phyloP scores from a whole-genome alignment of 2,329 filamentous ascomycete species.

The Beauveria varroae region DNA sequence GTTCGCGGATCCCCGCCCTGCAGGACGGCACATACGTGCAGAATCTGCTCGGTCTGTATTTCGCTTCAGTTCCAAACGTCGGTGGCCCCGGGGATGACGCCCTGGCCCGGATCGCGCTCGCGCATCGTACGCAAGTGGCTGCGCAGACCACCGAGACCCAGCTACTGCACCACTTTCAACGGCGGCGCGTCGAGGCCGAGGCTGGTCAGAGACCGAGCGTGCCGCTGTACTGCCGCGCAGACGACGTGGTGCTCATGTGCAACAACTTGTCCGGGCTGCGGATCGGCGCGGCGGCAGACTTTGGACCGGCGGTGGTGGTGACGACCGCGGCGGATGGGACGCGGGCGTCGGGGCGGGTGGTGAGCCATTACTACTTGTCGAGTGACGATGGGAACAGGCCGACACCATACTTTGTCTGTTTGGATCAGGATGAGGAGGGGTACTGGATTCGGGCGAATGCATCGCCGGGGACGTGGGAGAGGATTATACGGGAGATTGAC shows the following conservation, averaged over 20 bases:
- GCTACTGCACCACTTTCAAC: neutral
- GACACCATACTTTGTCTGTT: neutral
- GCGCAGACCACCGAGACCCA: neutral
- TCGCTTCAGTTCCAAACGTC: neutral
- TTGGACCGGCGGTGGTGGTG: neutral
- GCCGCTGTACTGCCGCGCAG: neutral
- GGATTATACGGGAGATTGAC: neutral
- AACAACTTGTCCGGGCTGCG: slow-evolving; percentile 2
- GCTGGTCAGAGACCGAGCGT: neutral
- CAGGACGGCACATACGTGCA: neutral
- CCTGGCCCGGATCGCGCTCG: neutral
- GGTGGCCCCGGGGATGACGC: neutral
- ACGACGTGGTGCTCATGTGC: neutral
- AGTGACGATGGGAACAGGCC: neutral
- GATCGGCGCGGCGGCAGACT: neutral
- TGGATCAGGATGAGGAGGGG: neutral
- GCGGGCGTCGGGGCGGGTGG: neutral
- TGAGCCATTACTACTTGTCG: neutral
- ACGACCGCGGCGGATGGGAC: neutral
- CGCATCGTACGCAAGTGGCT: neutral
- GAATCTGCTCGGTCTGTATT: neutral
- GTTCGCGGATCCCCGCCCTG: neutral
- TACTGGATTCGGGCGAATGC: neutral
- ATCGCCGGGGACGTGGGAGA: neutral
- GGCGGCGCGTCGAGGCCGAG: neutral